Conservation (phyloP, 345 rosid species). For the Gossypium rotundifolium region DNA sequence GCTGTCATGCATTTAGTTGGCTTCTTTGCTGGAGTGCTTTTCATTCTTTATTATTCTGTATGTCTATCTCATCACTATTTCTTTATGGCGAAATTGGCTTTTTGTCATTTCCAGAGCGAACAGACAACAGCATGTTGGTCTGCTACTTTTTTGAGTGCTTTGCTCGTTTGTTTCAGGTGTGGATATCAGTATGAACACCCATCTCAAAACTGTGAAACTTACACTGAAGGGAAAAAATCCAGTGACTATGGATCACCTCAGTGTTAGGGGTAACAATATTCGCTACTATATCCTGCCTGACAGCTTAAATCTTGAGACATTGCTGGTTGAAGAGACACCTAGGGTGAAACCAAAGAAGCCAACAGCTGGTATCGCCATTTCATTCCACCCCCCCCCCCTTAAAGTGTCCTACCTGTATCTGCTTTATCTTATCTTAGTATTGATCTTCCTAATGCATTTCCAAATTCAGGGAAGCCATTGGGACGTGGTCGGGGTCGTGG, state of each 20-base stretch:
- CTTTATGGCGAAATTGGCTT: no score
- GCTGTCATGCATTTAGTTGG: not conserved
- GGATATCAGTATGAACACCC: constrained; percentile 97
- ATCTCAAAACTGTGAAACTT: constrained; percentile 88
- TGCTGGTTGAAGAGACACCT: constrained; percentile 93
- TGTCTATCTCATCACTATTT: not conserved
- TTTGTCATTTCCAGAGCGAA: not conserved
- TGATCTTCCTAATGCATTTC: constrained; percentile 7
- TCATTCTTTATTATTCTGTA: not conserved
- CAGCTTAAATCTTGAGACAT: constrained; percentile 93
- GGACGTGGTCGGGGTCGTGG: constrained; percentile 92
- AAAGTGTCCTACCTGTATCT: not conserved
- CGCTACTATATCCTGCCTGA: constrained; percentile 97
- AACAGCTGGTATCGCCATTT: constrained; percentile 59
- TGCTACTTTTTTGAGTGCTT: not conserved
- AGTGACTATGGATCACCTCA: constrained; percentile 78
- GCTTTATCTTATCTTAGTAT: not conserved
- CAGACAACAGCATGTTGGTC: not conserved
- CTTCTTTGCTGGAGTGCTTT: not conserved
- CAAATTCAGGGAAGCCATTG: constrained; percentile 64
- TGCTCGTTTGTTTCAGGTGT: constrained; percentile 49
- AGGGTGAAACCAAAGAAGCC: constrained; percentile 95
- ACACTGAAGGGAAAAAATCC: constrained; percentile 90
- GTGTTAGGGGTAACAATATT: constrained; percentile 92
- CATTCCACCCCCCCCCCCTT: not conserved